Percentiles rank a stretch among this genome's conserved stretches.
phyloP scores from a whole-genome alignment of 1,284 basidiomycete genomes.

The Megacollybia platyphylla region DNA sequence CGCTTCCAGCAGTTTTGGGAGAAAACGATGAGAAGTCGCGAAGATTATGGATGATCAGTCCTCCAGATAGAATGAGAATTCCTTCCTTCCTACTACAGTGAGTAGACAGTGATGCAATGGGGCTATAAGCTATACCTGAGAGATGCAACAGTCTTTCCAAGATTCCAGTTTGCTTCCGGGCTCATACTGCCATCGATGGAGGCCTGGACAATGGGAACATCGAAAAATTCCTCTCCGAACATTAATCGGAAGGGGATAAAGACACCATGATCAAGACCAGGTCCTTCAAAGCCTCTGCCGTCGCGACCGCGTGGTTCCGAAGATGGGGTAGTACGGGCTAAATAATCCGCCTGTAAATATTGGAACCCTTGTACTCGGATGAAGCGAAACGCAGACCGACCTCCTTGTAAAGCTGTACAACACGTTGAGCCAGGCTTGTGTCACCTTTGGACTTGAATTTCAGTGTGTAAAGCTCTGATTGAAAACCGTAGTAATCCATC shows the following conservation, averaged over 20 bases:
- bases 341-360: constrained; percentile 34
- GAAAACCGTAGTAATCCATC: constrained; percentile 66
- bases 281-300: constrained; percentile 51
- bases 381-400: constrained; percentile 16
- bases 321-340: constrained; percentile 35
- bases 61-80: constrained; percentile 59
- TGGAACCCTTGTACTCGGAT: not conserved
- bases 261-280: constrained; percentile 59
- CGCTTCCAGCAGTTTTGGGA: constrained; percentile 30
- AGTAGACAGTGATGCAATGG: constrained; percentile 6
- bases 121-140: constrained; percentile 29
- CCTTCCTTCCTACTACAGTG: constrained; percentile 35
- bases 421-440: constrained; percentile 34
- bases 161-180: constrained; percentile 49
- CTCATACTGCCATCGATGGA: constrained; percentile 53
- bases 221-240: constrained; percentile 52
- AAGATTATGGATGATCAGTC: constrained; percentile 57
- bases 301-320: constrained; percentile 50
- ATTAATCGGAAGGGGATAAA: constrained; percentile 69
- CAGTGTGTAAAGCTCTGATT: constrained; percentile 37
- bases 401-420: constrained; percentile 48
- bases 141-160: constrained; percentile 48
- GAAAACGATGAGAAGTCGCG: constrained; percentile 39
- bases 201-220: constrained; percentile 56
- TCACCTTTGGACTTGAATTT: constrained; percentile 60